Evolutionary conservation across 768 basidiomycete genomes (phyloP), one percentile per base, ranked within the genome.

Genomic region (Lactarius vividus): DNA sequence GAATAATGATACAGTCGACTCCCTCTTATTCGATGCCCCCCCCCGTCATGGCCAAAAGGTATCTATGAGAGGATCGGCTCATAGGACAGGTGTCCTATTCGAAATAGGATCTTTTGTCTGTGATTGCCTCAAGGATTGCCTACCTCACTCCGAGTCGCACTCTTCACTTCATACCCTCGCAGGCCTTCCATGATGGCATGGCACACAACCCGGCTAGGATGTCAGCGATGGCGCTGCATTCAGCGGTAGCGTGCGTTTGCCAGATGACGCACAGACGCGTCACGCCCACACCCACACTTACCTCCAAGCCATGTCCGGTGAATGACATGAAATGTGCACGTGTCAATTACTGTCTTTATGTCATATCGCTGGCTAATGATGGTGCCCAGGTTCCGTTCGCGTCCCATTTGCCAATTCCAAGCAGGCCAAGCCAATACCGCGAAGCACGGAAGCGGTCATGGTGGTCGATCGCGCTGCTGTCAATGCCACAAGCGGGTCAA

Each of bases 381-480:
- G 23, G 11, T 13, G 2, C 49, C n/a, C 23, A 31, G 66, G 64
- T n/a, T 61, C 84, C 6, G 77, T 95, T 64, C 84, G 85, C 56
- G 86, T 96, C 49, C 95, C 94, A 11, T 94, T 96, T 69, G 81
- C 83, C 26, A 87, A 84, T 26, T 74, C 79, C 29, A 31, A 31
- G 31, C 7, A 31, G 81, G 87, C 68, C 93, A 97, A 72, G 95
- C 95, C 10, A 73, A 75, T 57, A 91, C 94, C 70, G 94, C 91
- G 28, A 89, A 88, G 73, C 86, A 88, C 9, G 31, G 31, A 9
- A 31, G 31, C 31, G 75, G 88, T 85, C 67, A 91, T 97, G 72
- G 87, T 91, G 67, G 94, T 97, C 37, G 94, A 97, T 76, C 78
- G 81, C 23, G 94, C 81, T 95, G 46, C 92, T 95, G 71, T 31